Evolutionary conservation across 192 early-diverging fungal genomes (phyloP), one percentile per base, ranked within the genome.

Genomic region (Backusella morwellensis): DNA sequence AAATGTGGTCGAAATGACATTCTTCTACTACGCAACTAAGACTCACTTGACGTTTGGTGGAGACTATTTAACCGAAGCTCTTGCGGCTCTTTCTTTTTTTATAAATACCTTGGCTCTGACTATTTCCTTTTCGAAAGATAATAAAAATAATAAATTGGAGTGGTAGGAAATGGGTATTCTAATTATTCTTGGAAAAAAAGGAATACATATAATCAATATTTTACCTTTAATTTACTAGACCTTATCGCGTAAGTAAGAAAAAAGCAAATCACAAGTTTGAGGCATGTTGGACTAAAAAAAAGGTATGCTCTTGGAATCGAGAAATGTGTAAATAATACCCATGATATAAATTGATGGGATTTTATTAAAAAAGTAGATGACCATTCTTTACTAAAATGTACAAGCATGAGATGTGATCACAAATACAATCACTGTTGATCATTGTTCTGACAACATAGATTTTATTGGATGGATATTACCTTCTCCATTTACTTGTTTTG

Each of bases 391-490:
- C 47, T n/a, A 50, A 50, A 50, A n/a, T 19, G 47, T 50, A 50
- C 1, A 50, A 50, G 19, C 47, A 50, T 50, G 47, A 5, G 47
- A 50, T 17, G 5, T 50, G 47, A 50, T 50, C 47, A 50, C 47
- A 50, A 50, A 50, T 50, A 59, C 23, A 59, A 59, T 59, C 54
- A 59, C 54, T 59, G 54, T 59, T 59, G 54, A 59, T 59, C 54
- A 59, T 59, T 59, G 8, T 26, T 59, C 54, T 59, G 54, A 59
- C 54, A 59, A 59, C 54, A 59, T 59, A 59, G 9, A 59, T 59
- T 26, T 23, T 23, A 59, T 59, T 59, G n/a, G 8, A 9, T 50
- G 6, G 19, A 19, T 7, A 50, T 19, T 50, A 50, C 47, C 47
- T 50, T 50, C 47, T 50, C 47, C 47, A 50, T 50, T 50, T 19